Base-by-base conservation (phyloP, 805 yeast species). In the Sungouiella thailandica region DNA sequence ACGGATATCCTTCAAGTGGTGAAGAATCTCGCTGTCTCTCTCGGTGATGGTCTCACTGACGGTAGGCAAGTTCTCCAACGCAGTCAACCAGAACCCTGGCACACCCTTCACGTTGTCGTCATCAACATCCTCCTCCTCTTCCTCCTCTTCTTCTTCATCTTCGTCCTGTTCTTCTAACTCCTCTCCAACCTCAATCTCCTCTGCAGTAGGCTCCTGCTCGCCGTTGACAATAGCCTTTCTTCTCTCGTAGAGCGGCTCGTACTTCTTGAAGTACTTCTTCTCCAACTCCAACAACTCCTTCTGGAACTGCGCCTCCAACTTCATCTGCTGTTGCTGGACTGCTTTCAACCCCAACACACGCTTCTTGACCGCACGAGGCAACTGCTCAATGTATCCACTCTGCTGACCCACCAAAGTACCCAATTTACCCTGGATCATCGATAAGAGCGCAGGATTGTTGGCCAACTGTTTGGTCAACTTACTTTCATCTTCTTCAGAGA, bases 1-100 rank as follows among this genome's bases (percentile, higher is more conserved):
- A 45, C 79, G 77, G 44, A 93, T 70, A 57, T 93, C 87, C 20
- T 55, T 57, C 52, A 93, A 72, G 51, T 66, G 65, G 41, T 74
- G 70, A 46, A 93, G 73, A 6, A 88, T 90, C 53, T 85, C 96
- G 32, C 82, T 74, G 60, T 93, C 98, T 53, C 95, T 77, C 36
- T 87, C 96, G 28, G 93, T 78, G 49, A 93, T 84, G 44, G 86
- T 78, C 42, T 88, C 94, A 22, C 87, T 75, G 31, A 89, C 77
- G 18, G 84, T 78, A 18, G 79, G 76, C 49, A 93, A 69, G 64
- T 89, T 93, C 59, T 83, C 90, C 61, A 93, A 68, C 5, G 97
- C 95, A 13, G 97, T 93, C 51, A 90, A 72, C 98, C 98, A 93
- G 71, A 93, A 93, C 31, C 83, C 79, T 37, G 98, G 97, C 47